phyloP scores from a whole-genome alignment of 257 asterid genomes.

The Rauvolfia tetraphylla region DNA sequence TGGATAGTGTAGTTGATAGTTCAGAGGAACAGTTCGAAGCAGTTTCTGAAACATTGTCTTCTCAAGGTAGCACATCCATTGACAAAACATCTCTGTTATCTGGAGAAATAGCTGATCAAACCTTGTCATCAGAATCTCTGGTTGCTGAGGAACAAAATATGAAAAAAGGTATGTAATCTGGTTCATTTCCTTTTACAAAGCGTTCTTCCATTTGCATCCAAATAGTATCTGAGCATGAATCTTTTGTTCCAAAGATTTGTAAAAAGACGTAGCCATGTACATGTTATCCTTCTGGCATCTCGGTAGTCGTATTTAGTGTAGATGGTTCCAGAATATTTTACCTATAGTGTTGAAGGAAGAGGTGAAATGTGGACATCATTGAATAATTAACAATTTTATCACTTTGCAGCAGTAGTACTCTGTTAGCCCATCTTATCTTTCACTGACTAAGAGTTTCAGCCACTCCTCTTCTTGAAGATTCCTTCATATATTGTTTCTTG shows the following conservation, averaged over 20 bases:
- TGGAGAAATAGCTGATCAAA: constrained; percentile 26
- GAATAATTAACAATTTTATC: background rate
- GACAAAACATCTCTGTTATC: constrained; percentile 28
- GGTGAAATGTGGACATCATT: background rate
- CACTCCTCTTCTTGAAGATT: background rate
- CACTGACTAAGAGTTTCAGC: background rate
- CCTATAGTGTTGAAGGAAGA: background rate
- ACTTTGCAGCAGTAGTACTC: background rate
- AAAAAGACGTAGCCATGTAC: background rate
- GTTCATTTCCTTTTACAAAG: constrained; percentile 8
- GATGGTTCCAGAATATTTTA: background rate
- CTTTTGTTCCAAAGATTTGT: constrained; percentile 1
- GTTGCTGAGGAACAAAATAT: constrained; percentile 28
- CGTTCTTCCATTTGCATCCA: constrained; percentile 7
- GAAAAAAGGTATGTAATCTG: constrained; percentile 40
- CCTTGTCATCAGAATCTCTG: constrained; percentile 24
- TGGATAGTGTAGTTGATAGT: constrained; percentile 26
- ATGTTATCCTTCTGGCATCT: background rate
- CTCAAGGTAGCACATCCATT: constrained; percentile 31
- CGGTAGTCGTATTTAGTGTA: background rate
- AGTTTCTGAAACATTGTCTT: constrained; percentile 28
- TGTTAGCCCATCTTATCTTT: background rate
- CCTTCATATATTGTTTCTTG: background rate
- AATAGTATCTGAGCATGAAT: background rate
- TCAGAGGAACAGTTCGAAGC: constrained; percentile 36